Percentiles rank a stretch among this genome's conserved stretches.
phyloP scores from a whole-genome alignment of 1,139 yeast genomes.

The Yarrowia galli region DNA sequence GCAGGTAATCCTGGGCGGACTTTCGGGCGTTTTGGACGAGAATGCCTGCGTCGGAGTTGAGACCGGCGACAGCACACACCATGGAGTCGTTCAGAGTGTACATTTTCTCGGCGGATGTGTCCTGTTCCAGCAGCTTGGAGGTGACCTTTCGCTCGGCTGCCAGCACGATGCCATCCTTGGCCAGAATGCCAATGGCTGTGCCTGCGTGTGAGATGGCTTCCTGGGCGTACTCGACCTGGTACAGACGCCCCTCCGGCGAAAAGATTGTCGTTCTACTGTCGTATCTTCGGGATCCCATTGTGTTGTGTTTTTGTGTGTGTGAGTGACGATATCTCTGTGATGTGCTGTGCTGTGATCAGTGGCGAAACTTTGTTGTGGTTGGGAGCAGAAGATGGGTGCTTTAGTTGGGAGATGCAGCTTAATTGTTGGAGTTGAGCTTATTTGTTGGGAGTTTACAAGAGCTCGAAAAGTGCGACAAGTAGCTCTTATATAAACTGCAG shows the following conservation, averaged over 20 bases:
- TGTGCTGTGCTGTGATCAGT: constrained; percentile 3
- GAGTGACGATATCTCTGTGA: neutral
- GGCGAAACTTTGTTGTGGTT: constrained; percentile 17
- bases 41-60: constrained; percentile 96
- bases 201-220: constrained; percentile 99
- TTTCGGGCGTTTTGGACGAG: constrained; percentile 88
- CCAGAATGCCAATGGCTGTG: constrained; percentile 93
- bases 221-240: constrained; percentile 96
- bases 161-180: constrained; percentile 90
- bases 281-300: constrained; percentile 77
- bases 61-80: constrained; percentile 96
- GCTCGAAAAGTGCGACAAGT: neutral
- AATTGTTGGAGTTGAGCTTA: neutral
- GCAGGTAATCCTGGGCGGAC: constrained; percentile 81
- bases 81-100: constrained; percentile 82
- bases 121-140: constrained; percentile 89
- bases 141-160: constrained; percentile 98
- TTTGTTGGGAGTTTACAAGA: constrained; percentile 1
- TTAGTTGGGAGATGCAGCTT: neutral
- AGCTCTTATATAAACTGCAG: neutral
- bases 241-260: constrained; percentile 97
- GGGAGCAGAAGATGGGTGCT: neutral
- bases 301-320: neutral
- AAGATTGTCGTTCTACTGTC: constrained; percentile 98
- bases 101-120: constrained; percentile 90